Evolutionary conservation across 2,329 filamentous ascomycete genomes (phyloP).

Genomic region (Hirsutella thompsonii): DNA sequence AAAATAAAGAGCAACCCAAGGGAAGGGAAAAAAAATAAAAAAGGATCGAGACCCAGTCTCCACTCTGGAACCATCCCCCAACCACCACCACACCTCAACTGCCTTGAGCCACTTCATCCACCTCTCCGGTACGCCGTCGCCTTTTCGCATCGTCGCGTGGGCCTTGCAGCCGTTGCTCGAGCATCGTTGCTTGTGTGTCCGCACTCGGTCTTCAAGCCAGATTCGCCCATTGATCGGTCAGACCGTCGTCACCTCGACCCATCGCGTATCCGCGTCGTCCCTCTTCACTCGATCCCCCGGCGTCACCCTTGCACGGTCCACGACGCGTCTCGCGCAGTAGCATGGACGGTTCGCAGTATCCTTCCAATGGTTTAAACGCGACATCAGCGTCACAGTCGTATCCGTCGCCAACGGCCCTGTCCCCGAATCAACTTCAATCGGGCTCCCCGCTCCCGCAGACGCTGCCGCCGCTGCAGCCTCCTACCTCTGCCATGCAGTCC

Average conservation of each 20-base stretch:
- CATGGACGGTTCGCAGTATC: slow-evolving; percentile 43
- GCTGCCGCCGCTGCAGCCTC: slow-evolving; percentile 40
- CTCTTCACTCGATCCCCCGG: neutral
- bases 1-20: slow-evolving; percentile 6
- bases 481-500: slow-evolving; percentile 27
- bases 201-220: slow-evolving; percentile 1
- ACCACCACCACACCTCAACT: slow-evolving; percentile 25
- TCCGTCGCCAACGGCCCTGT: slow-evolving; percentile 37
- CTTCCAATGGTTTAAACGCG: slow-evolving; percentile 43
- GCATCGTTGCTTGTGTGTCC: slow-evolving; percentile 1
- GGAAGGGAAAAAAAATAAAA: slow-evolving; percentile 16
- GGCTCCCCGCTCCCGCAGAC: slow-evolving; percentile 37
- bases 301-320: slow-evolving; percentile 7
- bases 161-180: slow-evolving; percentile 8
- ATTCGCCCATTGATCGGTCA: neutral
- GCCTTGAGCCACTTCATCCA: slow-evolving; percentile 25
- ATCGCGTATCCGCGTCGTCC: neutral
- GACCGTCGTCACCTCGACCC: neutral
- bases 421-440: slow-evolving; percentile 37
- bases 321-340: slow-evolving; percentile 26
- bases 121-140: slow-evolving; percentile 18
- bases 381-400: slow-evolving; percentile 34
- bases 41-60: slow-evolving; percentile 30
- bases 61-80: slow-evolving; percentile 32
- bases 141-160: slow-evolving; percentile 13